phyloP scores from a whole-genome alignment of 306 rosid species.

The Corylus heterophylla region DNA sequence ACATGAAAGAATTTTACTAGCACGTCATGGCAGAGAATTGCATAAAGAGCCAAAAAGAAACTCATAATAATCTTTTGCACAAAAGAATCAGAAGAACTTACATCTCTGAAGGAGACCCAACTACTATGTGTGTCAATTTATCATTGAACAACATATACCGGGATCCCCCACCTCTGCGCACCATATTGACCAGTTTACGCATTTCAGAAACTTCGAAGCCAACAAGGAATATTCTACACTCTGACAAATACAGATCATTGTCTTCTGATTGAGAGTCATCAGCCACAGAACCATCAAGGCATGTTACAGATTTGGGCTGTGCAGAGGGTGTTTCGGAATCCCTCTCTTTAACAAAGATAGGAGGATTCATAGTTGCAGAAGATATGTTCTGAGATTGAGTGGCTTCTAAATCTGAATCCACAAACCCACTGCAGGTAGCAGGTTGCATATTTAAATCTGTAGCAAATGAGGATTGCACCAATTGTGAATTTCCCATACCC shows the following conservation, averaged over 20 bases:
- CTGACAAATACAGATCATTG: slow-evolving; percentile 80
- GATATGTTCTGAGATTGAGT: slow-evolving; percentile 50
- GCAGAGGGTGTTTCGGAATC: slow-evolving; percentile 41
- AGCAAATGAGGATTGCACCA: slow-evolving; percentile 51
- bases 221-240: slow-evolving; percentile 72
- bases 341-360: slow-evolving; percentile 45
- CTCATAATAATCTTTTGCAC: slow-evolving; percentile 16
- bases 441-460: slow-evolving; percentile 51
- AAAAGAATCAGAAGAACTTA: slow-evolving; percentile 35
- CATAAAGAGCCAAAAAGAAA: slow-evolving; percentile 4
- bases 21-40: slow-evolving; percentile 14
- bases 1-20: neutral
- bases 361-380: slow-evolving; percentile 37
- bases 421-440: slow-evolving; percentile 40
- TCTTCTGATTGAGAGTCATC: slow-evolving; percentile 88
- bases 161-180: slow-evolving; percentile 91
- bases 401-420: slow-evolving; percentile 60
- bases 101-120: slow-evolving; percentile 84
- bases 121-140: slow-evolving; percentile 80
- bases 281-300: slow-evolving; percentile 62
- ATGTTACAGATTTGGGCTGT: slow-evolving; percentile 43
- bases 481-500: slow-evolving; percentile 46
- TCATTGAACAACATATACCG: slow-evolving; percentile 72
- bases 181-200: slow-evolving; percentile 83
- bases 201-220: slow-evolving; percentile 85